phyloP scores from a whole-genome alignment of 257 asterid genomes.

The Knoxia roxburghii region DNA sequence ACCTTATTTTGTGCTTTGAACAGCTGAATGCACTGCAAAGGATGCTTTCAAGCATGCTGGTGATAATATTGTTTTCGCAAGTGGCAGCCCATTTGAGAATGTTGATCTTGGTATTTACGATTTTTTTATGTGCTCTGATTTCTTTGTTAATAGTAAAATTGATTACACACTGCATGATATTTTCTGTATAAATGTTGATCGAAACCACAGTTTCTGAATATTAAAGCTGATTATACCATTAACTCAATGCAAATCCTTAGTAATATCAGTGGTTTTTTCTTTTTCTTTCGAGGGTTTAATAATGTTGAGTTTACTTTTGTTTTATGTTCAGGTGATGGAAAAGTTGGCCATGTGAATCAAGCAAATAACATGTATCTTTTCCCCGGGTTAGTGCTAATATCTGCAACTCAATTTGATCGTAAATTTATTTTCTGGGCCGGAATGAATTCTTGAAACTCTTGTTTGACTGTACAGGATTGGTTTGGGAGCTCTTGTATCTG shows the following conservation, averaged over 20 bases:
- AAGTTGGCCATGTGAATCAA: conserved; percentile 87
- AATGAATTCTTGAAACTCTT: conserved; percentile 13
- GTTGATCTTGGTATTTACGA: conserved; percentile 73
- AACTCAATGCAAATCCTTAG: no score
- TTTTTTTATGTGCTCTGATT: neutral
- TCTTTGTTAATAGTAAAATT: neutral
- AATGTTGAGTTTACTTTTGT: neutral
- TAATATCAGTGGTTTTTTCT: no score
- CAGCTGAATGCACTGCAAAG: conserved; percentile 95
- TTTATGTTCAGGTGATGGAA: conserved; percentile 61
- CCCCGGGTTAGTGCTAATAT: conserved; percentile 72
- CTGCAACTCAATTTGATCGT: conserved; percentile 3
- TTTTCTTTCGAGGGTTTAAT: neutral
- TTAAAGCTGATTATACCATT: neutral
- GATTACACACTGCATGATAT: neutral
- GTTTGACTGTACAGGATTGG: conserved; percentile 60
- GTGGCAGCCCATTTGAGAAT: conserved; percentile 95
- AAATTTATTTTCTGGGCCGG: neutral
- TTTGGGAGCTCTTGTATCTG: conserved; percentile 90
- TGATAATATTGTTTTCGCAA: conserved; percentile 81
- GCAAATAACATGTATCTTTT: conserved; percentile 98
- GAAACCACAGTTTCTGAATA: neutral
- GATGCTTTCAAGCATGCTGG: conserved; percentile 96
- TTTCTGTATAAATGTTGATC: conserved; percentile 2
- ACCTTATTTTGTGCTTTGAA: conserved; percentile 28